Percentiles rank a stretch among this genome's conserved stretches.
Conservation (phyloP, 306 rosid genomes). For the Medicago ruthenica region DNA sequence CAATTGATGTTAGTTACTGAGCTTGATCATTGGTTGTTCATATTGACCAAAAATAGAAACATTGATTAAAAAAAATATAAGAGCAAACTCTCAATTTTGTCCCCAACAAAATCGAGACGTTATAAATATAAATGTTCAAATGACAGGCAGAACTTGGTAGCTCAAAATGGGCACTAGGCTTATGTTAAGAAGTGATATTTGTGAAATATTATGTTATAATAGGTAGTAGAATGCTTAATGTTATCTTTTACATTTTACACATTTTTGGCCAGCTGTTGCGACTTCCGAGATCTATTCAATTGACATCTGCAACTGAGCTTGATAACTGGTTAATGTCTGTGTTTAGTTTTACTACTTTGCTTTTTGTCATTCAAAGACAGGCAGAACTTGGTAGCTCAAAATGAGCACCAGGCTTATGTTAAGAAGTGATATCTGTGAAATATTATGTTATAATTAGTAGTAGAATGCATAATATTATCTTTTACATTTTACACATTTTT, state of each 20-base stretch:
- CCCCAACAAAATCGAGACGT: neutral
- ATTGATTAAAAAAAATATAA: neutral
- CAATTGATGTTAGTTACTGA: neutral
- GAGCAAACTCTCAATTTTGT: neutral
- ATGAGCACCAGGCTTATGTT: too few species aligned
- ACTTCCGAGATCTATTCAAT: constrained; percentile 24
- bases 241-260: constrained; percentile 23
- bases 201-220: constrained; percentile 21
- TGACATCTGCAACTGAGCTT: constrained; percentile 26
- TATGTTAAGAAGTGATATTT: neutral
- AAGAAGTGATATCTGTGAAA: too few species aligned
- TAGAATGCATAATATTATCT: too few species aligned
- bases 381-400: too few species aligned
- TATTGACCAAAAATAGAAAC: neutral
- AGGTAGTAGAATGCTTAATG: constrained; percentile 12
- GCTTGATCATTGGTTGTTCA: constrained; percentile 14
- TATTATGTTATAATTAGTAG: too few species aligned
- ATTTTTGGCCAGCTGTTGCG: constrained; percentile 23
- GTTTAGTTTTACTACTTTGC: too few species aligned
- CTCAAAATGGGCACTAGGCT: neutral
- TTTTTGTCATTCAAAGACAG: too few species aligned
- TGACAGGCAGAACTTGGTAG: neutral
- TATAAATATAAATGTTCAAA: constrained; percentile 9
- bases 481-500: too few species aligned
- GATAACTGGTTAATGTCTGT: constrained; percentile 24